Conservation (phyloP, 495 filamentous ascomycete species). For the Entonaema liquescens region DNA sequence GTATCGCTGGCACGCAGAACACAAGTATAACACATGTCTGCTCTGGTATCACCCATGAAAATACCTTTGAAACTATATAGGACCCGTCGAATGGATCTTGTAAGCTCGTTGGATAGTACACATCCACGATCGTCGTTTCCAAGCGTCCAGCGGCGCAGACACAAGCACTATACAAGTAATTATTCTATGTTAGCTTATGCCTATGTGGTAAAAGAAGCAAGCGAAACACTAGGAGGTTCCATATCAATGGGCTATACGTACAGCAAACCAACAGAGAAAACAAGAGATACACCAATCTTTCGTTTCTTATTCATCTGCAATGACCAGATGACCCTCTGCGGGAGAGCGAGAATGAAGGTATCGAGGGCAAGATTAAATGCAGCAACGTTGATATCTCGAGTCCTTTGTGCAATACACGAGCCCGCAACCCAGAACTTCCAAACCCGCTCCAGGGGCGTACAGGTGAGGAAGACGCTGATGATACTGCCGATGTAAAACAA, state of each 20-base stretch:
- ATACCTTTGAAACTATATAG: background rate
- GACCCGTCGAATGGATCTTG: background rate
- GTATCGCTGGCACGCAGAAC: background rate
- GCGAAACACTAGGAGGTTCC: too few relatives aligned
- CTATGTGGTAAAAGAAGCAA: background rate
- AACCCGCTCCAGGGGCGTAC: conserved; percentile 44
- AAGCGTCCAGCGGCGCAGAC: background rate
- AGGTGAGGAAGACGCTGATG: conserved; percentile 53
- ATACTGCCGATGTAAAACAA: conserved; percentile 51
- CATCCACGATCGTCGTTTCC: background rate
- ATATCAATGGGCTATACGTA: background rate
- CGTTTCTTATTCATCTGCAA: background rate
- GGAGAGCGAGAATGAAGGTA: background rate
- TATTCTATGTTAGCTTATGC: background rate
- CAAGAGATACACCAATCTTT: background rate
- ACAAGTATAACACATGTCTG: background rate
- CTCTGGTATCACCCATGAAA: background rate
- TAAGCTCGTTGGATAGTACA: background rate
- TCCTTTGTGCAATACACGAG: background rate
- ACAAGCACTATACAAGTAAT: background rate
- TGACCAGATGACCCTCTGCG: background rate
- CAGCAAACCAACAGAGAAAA: conserved; percentile 4
- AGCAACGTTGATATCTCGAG: background rate
- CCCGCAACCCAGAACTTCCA: conserved; percentile 41
- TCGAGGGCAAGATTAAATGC: background rate